Base-by-base conservation (phyloP, 352 stramenopile species). In the Phytopythium montanum region DNA sequence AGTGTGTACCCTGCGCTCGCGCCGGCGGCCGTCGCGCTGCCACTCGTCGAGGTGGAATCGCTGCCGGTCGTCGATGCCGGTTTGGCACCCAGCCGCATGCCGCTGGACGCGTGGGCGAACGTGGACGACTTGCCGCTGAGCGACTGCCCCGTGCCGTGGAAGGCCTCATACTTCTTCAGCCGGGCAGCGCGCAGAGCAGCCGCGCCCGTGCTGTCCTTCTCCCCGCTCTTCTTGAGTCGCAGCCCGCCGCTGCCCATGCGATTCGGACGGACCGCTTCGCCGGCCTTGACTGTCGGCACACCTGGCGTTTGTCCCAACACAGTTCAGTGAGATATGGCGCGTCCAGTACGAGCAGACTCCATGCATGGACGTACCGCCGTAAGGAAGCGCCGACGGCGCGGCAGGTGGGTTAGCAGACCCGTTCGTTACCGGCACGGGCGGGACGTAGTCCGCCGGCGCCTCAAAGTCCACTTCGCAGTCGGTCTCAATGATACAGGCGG, bases 401-500 rank as follows among this genome's bases (percentile, higher is more conserved):
- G 71, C 55, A 29, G 77, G 64, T 31, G 77, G 59, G n/a, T 61
- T 51, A 2, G 25, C 53, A 36, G 38, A 49, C 25, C 41, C 63
- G 7, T 50, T 51, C 31, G 62, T 49, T 5, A 65, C 56, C 7
- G 75, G 68, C 9, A 72, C 56, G 12, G 84, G 79, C 18, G 77
- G 81, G 5, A 89, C 75, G 49, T 95, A 95, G 61, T 94, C 87
- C 0, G 80, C 77, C 3, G 97, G 97, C 3, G 97, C 85, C 69
- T 99, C 97, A 72, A 99, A 99, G 73, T 99, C 97, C 8, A 99
- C 95, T 70, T 99, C 97, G 62, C 96, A 99, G 75, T 99, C 97
- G 2, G 97, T 99, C 81, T 99, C 97, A 59, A 99, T 99, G 68
- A 99, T 99, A 66, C 96, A 99, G 7, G 94, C 97, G 14, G 97